These are phyloP conservation scores for Paxillus ammoniavirescens DNA, from an alignment of 768 basidiomycete genomes.

Conservation along the genomic window DNA sequence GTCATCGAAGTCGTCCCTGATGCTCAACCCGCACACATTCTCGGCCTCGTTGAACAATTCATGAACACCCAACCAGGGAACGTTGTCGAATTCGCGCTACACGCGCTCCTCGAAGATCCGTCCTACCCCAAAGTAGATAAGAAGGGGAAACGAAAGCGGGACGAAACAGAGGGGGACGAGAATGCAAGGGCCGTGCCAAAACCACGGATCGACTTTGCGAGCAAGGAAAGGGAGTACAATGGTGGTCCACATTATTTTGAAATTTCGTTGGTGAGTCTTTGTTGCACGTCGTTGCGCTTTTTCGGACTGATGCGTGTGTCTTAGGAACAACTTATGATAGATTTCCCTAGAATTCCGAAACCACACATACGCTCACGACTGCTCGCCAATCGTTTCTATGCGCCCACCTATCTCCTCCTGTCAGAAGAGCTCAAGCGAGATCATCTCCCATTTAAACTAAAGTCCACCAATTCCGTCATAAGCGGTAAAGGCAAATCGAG, in stretches of 20 bases:
- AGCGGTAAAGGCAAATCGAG: slow-evolving; percentile 42
- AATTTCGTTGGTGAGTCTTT: slow-evolving; percentile 46
- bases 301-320: not conserved
- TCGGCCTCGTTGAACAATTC: slow-evolving; percentile 45
- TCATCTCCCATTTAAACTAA: slow-evolving; percentile 38
- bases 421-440: slow-evolving; percentile 30
- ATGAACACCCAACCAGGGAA: slow-evolving; percentile 32
- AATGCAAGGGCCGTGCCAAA: slow-evolving; percentile 37
- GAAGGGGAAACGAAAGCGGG: slow-evolving; percentile 45
- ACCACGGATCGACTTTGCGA: slow-evolving; percentile 53
- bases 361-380: slow-evolving; percentile 50
- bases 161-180: slow-evolving; percentile 29
- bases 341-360: slow-evolving; percentile 60
- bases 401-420: slow-evolving; percentile 60
- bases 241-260: slow-evolving; percentile 48
- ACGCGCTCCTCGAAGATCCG: slow-evolving; percentile 60
- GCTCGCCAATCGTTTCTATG: slow-evolving; percentile 48
- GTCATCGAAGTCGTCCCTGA: slow-evolving; percentile 73
- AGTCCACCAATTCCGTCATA: slow-evolving; percentile 31
- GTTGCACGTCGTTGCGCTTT: not conserved
- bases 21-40: slow-evolving; percentile 55
- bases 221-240: slow-evolving; percentile 40
- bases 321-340: slow-evolving; percentile 51
- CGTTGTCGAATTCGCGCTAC: slow-evolving; percentile 54
- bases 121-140: slow-evolving; percentile 54